Evolutionary conservation across 169 alveolate species (phyloP), one percentile per base, ranked within the genome.

Genomic region (Plasmodium gonderi): DNA sequence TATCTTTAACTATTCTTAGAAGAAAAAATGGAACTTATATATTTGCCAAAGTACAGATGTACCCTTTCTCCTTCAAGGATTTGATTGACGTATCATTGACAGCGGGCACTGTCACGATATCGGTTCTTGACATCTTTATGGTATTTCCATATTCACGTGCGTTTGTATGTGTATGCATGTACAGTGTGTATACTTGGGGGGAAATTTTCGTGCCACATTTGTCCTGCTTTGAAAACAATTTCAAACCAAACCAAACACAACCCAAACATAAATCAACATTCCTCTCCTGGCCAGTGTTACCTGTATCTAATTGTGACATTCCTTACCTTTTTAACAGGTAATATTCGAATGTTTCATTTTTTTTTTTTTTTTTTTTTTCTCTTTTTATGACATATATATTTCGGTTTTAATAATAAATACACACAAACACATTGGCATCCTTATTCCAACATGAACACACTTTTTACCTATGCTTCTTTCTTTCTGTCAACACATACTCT

Each of bases 21-120:
- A 82, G 91, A 82, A 68, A 82, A 82, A 82, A 54, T 72, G 91
- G 91, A 72, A 45, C 91, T 17, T 45, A 82, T 54, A 82, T 82
- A 23, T 49, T 68, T 44, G 33, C 91, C 31, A 82, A 82, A 72
- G 76, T 82, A 20, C 54, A 82, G 74, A 82, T 82, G 91, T 69
- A 82, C 60, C 91, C 91, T 69, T 82, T 82, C 33, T 82, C 91
- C 47, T 67, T 82, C 51, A 82, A 82, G 51, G 91, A 82, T 38
- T 69, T 82, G 60, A 72, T 82, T 44, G 91, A 82, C 42, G 91
- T 82, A 3, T 82, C 91, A 20, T 54, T 82, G 45, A 26, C 74
- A 9, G 60, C 91, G 14, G 91, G 91, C 20, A 49, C 72, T 31
- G 80, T 82, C 14, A 82, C 91, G 6, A 82, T 82, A n/a, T 82